Percentiles rank a stretch among this genome's conserved stretches.
phyloP scores from a whole-genome alignment of 2,329 filamentous ascomycete species.

The Elsinoe fawcettii region DNA sequence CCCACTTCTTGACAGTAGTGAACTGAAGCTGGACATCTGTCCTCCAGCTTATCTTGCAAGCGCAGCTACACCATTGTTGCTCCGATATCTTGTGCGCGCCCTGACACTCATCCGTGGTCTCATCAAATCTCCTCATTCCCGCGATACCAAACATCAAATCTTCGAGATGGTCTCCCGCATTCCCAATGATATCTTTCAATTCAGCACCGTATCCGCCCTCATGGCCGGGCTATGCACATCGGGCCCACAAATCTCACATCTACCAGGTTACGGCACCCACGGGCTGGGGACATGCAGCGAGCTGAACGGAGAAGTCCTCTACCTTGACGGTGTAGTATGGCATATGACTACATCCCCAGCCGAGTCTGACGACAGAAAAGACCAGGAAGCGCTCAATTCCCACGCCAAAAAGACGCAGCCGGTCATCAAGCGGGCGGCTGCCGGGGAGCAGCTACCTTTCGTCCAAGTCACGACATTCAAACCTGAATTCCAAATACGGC shows the following conservation, averaged over 20 bases:
- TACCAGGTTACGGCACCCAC: conserved; percentile 36
- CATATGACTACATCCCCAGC: conserved; percentile 19
- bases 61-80: no score
- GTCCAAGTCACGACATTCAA: conserved; percentile 37
- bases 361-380: neutral
- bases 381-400: conserved; percentile 13
- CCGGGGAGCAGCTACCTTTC: conserved; percentile 31
- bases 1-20: no score
- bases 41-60: no score
- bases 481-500: conserved; percentile 27
- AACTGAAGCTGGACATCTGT: no score
- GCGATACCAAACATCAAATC: no score
- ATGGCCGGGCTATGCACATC: conserved; percentile 31
- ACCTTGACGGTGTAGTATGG: conserved; percentile 32
- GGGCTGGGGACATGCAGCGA: conserved; percentile 36
- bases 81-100: no score
- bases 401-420: conserved; percentile 26
- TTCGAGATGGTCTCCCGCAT: conserved; percentile 32
- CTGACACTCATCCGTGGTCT: no score
- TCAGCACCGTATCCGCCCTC: conserved; percentile 33
- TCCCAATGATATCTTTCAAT: conserved; percentile 41
- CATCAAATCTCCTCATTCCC: no score
- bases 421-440: conserved; percentile 23
- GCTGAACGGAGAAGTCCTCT: conserved; percentile 28
- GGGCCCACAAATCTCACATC: conserved; percentile 29